Conservation (phyloP, 805 yeast species). For the Suhomyces canberraensis region DNA sequence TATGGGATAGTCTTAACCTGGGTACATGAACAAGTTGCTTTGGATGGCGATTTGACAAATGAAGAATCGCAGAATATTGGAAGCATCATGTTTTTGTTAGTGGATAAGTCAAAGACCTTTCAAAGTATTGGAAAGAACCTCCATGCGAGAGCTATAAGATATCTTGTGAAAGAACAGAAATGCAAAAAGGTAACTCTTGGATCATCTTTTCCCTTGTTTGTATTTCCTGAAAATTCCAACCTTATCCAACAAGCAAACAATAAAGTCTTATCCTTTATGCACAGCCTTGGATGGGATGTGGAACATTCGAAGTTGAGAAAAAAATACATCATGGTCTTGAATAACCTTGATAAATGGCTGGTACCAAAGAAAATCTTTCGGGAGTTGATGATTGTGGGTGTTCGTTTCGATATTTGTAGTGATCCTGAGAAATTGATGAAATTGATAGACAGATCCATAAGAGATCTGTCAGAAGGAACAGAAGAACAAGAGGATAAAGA, state of each 20-base stretch:
- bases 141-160: slow-evolving; percentile 50
- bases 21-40: slow-evolving; percentile 30
- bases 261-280: slow-evolving; percentile 31
- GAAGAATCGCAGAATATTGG: slow-evolving; percentile 27
- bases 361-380: slow-evolving; percentile 53
- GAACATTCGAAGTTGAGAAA: slow-evolving; percentile 14
- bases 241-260: slow-evolving; percentile 15
- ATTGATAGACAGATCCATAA: slow-evolving; percentile 30
- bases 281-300: slow-evolving; percentile 41
- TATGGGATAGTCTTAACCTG: slow-evolving; percentile 57
- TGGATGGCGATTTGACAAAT: slow-evolving; percentile 12
- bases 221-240: slow-evolving; percentile 24
- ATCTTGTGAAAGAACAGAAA: slow-evolving; percentile 41
- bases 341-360: slow-evolving; percentile 44
- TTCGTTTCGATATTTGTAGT: slow-evolving; percentile 53
- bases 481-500: slow-evolving; percentile 18
- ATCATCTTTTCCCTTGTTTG: slow-evolving; percentile 46
- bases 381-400: slow-evolving; percentile 55
- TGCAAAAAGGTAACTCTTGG: slow-evolving; percentile 44
- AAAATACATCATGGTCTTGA: slow-evolving; percentile 39
- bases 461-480: slow-evolving; percentile 7
- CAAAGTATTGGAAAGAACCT: slow-evolving; percentile 55
- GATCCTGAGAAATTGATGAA: slow-evolving; percentile 40
- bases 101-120: slow-evolving; percentile 50
- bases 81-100: slow-evolving; percentile 44